Evolutionary conservation across 371 early-diverging fungal genomes (phyloP), one percentile per base, ranked within the genome.

Genomic region (Smittium culicis): DNA sequence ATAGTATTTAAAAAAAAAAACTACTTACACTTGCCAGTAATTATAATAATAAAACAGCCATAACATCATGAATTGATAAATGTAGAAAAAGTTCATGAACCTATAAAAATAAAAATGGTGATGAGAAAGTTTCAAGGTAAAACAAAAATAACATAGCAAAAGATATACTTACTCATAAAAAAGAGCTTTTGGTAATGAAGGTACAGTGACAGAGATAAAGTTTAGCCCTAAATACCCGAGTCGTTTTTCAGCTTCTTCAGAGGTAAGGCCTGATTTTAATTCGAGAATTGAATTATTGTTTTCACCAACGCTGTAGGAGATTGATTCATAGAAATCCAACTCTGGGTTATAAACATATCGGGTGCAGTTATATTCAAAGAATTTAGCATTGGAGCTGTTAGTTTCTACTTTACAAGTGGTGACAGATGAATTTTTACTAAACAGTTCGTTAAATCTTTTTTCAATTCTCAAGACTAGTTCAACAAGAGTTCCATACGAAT

Each of bases 31-130:
- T 20, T 45, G 45, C 63, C 68, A 75, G 71, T 83, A 81, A 79
- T 81, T 86, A 77, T 87, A 88, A 66, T 80, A 83, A 73, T 82
- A 84, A 78, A 85, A 85, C 68, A 85, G 83, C 76, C 87, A 88
- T 57, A 89, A 76, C 80, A 82, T 81, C 64, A 90, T 80, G 14
- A 77, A 76, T 77, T 89, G 90, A 69, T 89, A 91, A 28, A 88
- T 79, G 68, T 89, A 88, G 68, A 90, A 88, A 74, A 87, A 83
- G 3, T 81, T 80, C 8, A 83, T 74, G 67, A 88, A 85, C n/a
- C n/a, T n/a, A n/a, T n/a, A n/a, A n/a, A n/a, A n/a, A n/a, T n/a
- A n/a, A n/a, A n/a, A n/a, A n/a, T n/a, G n/a, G n/a, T n/a, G n/a
- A n/a, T n/a, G n/a, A n/a, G n/a, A n/a, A n/a, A n/a, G n/a, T n/a